Base-by-base conservation (phyloP, 805 yeast genomes). In the Helenozyma baotianmanensis region DNA sequence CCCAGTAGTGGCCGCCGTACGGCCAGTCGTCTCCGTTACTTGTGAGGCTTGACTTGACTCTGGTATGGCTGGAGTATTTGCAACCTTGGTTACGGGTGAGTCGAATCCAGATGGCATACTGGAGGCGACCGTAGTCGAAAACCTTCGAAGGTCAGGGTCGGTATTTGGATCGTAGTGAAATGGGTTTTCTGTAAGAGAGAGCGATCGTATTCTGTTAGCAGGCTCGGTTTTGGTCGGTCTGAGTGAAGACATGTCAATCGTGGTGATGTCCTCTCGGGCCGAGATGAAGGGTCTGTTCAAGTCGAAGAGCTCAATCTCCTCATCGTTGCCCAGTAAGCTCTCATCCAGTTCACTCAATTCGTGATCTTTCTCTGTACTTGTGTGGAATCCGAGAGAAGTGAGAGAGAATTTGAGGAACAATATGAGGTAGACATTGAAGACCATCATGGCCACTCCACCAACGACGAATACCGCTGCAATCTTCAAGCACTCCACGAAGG, bases 391-490 rank as follows among this genome's bases (percentile, higher is more conserved):
- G n/a, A 46, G 21, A 7, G 25, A 10, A n/a, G 14, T 10, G 8
- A 44, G 33, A 1, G 32, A 17, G 36, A 48, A 42, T 30, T 51
- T 53, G 18, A 64, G 40, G 4, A 47, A 38, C 25, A 47, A 33
- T n/a, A 50, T 76, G 58, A 40, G 63, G 42, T 60, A 64, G 4
- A 65, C 62, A 43, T 66, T 62, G 4, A 68, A 65, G 38, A 72
- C 60, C 45, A 79, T 68, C 15, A 76, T 42, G 1, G 45, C 48
- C 2, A 79, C 32, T 43, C 78, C 80, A 0, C 92, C 90, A 30
- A 82, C 42, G 6, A 80, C 65, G 45, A 82, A 84, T 6, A 82
- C 83, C 0, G 79, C 90, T 1, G 83, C 85, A 23, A 83, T 83
- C 32, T 78, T 78, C 45, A 80, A 63, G 9, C 85, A 84, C 45